Evolutionary conservation across 495 filamentous ascomycete species (phyloP).

Genomic region (Penicillium psychrofluorescens): DNA sequence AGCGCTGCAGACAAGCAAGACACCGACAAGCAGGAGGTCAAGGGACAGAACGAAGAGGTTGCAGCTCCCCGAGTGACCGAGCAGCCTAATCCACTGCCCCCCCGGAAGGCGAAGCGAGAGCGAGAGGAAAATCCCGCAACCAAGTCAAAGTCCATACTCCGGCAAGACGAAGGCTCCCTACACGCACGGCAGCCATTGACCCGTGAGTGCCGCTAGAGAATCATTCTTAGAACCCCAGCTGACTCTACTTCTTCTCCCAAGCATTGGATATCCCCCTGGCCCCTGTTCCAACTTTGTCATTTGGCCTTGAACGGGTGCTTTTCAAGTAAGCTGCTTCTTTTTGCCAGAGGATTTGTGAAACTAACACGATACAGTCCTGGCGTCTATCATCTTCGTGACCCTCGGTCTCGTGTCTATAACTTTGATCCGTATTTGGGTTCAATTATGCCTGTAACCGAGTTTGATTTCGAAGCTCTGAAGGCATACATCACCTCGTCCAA

Average conservation of each 20-base stretch:
- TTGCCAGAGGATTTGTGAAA: not conserved
- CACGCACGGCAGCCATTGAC: constrained; percentile 5
- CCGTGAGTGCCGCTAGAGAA: constrained; percentile 9
- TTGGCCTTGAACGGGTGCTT: constrained; percentile 80
- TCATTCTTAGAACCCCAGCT: constrained; percentile 6
- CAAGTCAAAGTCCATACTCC: not conserved
- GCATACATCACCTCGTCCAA: constrained; percentile 83
- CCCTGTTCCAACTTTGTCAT: constrained; percentile 62
- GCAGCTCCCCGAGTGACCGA: not conserved
- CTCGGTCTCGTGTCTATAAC: constrained; percentile 81
- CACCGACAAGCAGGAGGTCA: no score
- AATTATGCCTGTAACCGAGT: constrained; percentile 87
- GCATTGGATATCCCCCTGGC: constrained; percentile 47
- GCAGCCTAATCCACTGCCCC: no score
- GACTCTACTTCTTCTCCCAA: constrained; percentile 8
- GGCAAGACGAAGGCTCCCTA: constrained; percentile 11
- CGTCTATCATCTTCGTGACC: constrained; percentile 86
- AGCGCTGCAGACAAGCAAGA: no score
- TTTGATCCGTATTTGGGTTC: constrained; percentile 89
- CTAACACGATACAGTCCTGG: constrained; percentile 51
- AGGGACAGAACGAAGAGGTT: no score
- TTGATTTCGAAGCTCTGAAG: constrained; percentile 82
- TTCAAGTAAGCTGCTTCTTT: constrained; percentile 59
- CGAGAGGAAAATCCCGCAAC: not conserved
- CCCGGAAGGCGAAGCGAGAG: no score